Conservation (phyloP, 179 eudicot species). For the Gypsophila paniculata region DNA sequence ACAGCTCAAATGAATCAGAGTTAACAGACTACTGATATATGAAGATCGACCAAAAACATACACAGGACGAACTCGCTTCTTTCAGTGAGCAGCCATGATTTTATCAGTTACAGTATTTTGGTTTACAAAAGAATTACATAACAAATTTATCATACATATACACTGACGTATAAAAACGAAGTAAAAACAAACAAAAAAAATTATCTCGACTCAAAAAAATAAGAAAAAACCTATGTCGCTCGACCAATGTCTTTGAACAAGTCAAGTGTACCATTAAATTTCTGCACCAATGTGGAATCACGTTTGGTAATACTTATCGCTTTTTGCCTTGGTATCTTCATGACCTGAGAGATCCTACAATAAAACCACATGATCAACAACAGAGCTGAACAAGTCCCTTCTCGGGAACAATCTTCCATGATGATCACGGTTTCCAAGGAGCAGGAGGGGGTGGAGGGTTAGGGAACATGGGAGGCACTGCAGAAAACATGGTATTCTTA, state of each 20-base stretch:
- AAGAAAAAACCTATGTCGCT: conserved; percentile 24
- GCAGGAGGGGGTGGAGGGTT: conserved; percentile 95
- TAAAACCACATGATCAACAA: conserved; percentile 13
- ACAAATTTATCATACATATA: conserved; percentile 33
- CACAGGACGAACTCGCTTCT: neutral
- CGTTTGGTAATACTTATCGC: neutral
- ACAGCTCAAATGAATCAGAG: neutral
- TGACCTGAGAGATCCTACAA: conserved; percentile 12
- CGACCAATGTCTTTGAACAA: conserved; percentile 19
- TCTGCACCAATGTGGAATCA: conserved; percentile 17
- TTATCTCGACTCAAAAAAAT: conserved; percentile 7
- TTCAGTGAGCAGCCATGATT: conserved; percentile 10
- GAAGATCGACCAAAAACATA: neutral
- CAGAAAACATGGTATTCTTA: conserved; percentile 92
- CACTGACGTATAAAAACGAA: conserved; percentile 25
- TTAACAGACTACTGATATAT: neutral
- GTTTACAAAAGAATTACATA: conserved; percentile 28
- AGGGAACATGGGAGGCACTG: conserved; percentile 91
- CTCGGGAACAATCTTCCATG: neutral
- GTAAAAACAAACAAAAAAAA: neutral
- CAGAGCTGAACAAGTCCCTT: neutral
- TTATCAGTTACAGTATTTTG: conserved; percentile 23
- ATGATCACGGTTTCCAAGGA: conserved; percentile 73
- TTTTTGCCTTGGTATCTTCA: conserved; percentile 8
- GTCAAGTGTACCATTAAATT: conserved; percentile 11